Evolutionary conservation across 768 basidiomycete species (phyloP), one percentile per base, ranked within the genome.

Genomic region (Tulasnella sp.): DNA sequence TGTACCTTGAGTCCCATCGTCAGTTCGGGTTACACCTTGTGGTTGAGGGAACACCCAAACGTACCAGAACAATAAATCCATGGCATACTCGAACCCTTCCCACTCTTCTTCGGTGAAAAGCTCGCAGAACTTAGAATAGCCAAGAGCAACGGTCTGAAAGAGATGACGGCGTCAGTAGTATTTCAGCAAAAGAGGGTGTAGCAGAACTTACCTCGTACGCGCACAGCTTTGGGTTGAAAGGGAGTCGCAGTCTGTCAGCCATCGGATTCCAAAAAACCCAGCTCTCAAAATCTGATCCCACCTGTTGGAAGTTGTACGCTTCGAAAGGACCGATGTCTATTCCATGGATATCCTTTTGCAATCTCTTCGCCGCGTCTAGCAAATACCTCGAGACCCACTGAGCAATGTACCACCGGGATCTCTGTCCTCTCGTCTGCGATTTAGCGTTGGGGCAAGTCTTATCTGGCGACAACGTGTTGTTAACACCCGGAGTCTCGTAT

Each of bases 71-170:
- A 81, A 83, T 15, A 92, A 83, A 81, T 93, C 92, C 79, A 92
- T 84, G 89, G 92, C 87, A 80, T 98, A 97, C 83, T 94, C 89
- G 83, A 95, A 97, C 0, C 94, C 94, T 82, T 93, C 91, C 96
- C 95, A 98, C 84, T 97, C 96, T 67, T 93, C 90, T 81, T 92
- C 88, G 0, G 94, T 95, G 84, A 98, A 98, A 2, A 97, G 86
- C 77, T 91, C 90, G 80, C 95, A 98, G 85, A 96, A 98, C 80
- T 91, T 91, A 20, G 94, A 95, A 82, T 94, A 96, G 11, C 94
- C 95, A 13, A 96, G 87, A 0, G 94, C 93, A 67, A 97, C 96
- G 23, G 96, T 95, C 92, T 93, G 70, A 5, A n/a, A 32, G 32
- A 23, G 11, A 23, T 46, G 51, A 18, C 23, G n/a, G 37, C 42